These are phyloP conservation scores for Telfairia occidentalis DNA, from an alignment of 331 rosid species.

Conservation along the genomic window DNA sequence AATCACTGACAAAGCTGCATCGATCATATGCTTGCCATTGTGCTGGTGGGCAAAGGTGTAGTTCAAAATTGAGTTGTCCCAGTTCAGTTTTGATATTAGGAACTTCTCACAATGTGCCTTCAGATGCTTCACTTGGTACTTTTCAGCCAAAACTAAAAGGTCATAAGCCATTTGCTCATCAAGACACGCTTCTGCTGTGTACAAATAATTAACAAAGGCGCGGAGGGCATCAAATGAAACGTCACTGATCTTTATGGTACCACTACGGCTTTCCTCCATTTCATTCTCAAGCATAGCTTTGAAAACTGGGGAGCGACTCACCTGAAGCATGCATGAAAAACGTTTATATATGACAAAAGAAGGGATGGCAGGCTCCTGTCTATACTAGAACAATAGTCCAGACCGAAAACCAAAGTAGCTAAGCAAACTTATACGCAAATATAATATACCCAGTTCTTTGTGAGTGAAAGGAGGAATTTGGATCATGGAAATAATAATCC, in stretches of 20 bases:
- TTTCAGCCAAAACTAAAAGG: conserved; percentile 59
- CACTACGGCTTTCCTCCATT: conserved; percentile 78
- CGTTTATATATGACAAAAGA: neutral
- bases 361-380: neutral
- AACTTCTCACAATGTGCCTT: conserved; percentile 60
- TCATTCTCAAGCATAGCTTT: conserved; percentile 83
- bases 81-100: conserved; percentile 48
- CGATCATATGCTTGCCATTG: conserved; percentile 44
- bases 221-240: conserved; percentile 58
- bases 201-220: conserved; percentile 57
- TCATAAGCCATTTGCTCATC: conserved; percentile 65
- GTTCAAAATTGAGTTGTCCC: conserved; percentile 53
- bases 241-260: conserved; percentile 64
- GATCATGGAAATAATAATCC: neutral
- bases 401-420: neutral
- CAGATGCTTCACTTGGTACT: conserved; percentile 71
- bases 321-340: conserved; percentile 25
- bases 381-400: neutral
- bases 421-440: neutral
- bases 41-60: conserved; percentile 67
- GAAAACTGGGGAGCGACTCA: conserved; percentile 74
- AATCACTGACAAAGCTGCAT: conserved; percentile 45
- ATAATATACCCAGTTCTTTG: neutral
- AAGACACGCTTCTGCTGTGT: conserved; percentile 68
- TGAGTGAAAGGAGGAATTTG: neutral